Conservation (phyloP, 2,329 filamentous ascomycete species). For the Curvularia spicifera region DNA sequence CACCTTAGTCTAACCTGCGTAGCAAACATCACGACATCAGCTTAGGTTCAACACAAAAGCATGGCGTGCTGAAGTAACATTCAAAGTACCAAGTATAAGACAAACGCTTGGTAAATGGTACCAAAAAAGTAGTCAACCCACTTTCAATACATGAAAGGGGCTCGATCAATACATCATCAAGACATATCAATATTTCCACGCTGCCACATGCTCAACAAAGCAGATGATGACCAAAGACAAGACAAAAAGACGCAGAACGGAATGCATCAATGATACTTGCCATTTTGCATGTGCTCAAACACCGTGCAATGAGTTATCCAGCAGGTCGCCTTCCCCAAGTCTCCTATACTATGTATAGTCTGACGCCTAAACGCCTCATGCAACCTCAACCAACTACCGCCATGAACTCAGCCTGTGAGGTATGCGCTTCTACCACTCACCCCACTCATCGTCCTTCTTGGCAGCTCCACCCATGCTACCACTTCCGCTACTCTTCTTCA, state of each 20-base stretch:
- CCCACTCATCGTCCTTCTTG: conserved; percentile 64
- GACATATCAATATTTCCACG: neutral
- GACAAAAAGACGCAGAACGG: neutral
- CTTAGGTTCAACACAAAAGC: neutral
- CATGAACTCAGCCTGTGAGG: neutral
- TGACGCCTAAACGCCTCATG: conserved; percentile 10
- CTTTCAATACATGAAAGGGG: neutral
- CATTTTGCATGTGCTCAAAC: conserved; percentile 3
- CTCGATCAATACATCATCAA: neutral
- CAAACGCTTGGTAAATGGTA: neutral
- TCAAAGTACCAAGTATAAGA: neutral
- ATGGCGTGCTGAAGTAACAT: neutral
- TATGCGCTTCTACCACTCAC: conserved; percentile 55
- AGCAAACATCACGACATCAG: neutral
- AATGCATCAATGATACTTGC: neutral
- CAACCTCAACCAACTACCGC: neutral
- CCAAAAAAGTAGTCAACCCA: neutral
- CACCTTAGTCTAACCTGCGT: neutral
- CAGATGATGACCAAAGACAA: neutral
- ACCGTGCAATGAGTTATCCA: neutral
- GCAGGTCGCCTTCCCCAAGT: neutral
- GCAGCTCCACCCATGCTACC: conserved; percentile 34
- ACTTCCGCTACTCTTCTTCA: conserved; percentile 58
- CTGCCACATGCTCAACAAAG: neutral
- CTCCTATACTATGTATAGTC: neutral